Conservation (phyloP, 2,329 filamentous ascomycete genomes). For the Aspergillus phoenicis region DNA sequence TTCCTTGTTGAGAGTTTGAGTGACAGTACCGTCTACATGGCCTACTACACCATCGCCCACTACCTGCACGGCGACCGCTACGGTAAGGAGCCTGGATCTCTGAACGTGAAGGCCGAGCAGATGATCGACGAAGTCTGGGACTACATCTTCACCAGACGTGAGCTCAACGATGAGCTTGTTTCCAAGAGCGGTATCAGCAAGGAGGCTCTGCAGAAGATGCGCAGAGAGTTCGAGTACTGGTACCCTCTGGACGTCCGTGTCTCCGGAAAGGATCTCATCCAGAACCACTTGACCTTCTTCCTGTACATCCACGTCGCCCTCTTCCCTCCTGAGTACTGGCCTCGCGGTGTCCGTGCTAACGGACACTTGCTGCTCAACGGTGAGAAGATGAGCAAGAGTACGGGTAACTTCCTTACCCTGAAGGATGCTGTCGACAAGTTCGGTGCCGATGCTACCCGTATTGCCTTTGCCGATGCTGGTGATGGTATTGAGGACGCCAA, state of each 20-base stretch:
- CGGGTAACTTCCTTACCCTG: conserved; percentile 94
- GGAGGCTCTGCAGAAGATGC: conserved; percentile 74
- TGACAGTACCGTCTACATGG: conserved; percentile 85
- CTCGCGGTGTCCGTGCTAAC: conserved; percentile 80
- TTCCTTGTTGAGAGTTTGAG: conserved; percentile 91
- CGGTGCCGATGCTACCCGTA: conserved; percentile 86
- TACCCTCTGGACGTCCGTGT: conserved; percentile 89
- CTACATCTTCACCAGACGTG: conserved; percentile 81
- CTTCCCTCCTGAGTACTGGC: conserved; percentile 88
- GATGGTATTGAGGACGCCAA: conserved; percentile 95
- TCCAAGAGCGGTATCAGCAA: conserved; percentile 70
- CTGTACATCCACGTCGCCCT: conserved; percentile 91
- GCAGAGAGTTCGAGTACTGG: conserved; percentile 93
- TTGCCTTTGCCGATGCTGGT: conserved; percentile 90
- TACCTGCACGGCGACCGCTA: conserved; percentile 82
- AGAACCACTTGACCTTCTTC: conserved; percentile 94
- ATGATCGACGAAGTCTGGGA: conserved; percentile 97
- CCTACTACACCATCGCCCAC: conserved; percentile 64
- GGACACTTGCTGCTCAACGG: conserved; percentile 93
- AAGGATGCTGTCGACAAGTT: conserved; percentile 86
- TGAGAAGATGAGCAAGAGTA: conserved; percentile 98
- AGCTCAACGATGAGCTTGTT: conserved; percentile 67
- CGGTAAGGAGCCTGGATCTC: conserved; percentile 69
- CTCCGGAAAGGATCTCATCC: conserved; percentile 89
- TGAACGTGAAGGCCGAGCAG: conserved; percentile 75